Evolutionary conservation across 1,284 basidiomycete species (phyloP).

Genomic region (Cutaneotrichosporon cavernicola): DNA sequence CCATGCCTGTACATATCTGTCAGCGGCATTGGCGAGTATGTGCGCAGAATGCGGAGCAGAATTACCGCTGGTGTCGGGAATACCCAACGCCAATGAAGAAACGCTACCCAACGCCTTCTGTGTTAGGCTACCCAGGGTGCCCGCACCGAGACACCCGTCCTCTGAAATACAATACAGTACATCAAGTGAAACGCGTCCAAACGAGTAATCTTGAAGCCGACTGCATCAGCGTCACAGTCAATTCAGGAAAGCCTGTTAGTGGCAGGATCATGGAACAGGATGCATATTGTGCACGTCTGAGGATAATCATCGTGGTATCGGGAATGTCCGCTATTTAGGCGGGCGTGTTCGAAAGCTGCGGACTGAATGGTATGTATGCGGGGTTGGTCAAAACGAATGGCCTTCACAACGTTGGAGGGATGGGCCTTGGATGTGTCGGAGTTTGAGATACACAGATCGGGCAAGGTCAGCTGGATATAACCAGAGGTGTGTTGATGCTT

Average conservation of each 20-base stretch:
- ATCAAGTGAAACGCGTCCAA: no score
- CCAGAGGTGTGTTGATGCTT: background rate
- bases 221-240: background rate
- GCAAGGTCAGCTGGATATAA: background rate
- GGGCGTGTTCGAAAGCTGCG: background rate
- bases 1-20: no score
- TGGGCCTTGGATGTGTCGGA: background rate
- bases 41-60: no score
- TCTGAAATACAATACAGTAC: no score
- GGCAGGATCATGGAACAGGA: background rate
- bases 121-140: no score
- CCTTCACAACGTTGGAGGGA: background rate
- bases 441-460: constrained; percentile 2
- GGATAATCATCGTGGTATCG: background rate
- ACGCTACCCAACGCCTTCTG: no score
- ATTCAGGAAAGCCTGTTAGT: background rate
- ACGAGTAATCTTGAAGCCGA: no score
- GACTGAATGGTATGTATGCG: constrained; percentile 2
- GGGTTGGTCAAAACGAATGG: background rate
- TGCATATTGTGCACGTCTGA: background rate
- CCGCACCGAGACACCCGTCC: no score
- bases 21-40: no score
- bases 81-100: no score
- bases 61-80: no score
- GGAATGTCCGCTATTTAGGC: background rate